Conservation (phyloP, 2,329 filamentous ascomycete species). For the Arthrobotrys entomopaga region DNA sequence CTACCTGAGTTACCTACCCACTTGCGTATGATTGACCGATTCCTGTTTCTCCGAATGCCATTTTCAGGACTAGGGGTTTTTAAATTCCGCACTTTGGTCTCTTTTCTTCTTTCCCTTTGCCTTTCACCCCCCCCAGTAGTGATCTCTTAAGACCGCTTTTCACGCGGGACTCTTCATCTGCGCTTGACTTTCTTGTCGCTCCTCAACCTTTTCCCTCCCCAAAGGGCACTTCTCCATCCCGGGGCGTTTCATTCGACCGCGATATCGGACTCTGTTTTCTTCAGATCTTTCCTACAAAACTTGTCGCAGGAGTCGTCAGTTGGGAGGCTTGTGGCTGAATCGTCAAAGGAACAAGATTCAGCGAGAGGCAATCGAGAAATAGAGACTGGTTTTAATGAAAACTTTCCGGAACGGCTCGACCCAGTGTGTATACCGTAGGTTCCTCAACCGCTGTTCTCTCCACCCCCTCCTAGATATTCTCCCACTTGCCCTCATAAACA, state of each 20-base stretch:
- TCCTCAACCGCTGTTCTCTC: constrained; percentile 22
- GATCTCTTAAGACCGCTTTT: too few species aligned
- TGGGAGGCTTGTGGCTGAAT: constrained; percentile 49
- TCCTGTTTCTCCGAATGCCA: constrained; percentile 44
- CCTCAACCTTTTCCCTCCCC: not conserved
- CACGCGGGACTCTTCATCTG: constrained; percentile 6
- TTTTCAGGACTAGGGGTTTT: constrained; percentile 31
- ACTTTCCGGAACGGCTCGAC: constrained; percentile 45
- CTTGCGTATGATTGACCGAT: constrained; percentile 33
- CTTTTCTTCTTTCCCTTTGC: constrained; percentile 15
- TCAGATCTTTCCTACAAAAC: constrained; percentile 33
- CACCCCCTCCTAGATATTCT: not conserved
- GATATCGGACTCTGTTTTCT: constrained; percentile 31
- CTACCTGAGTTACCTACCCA: too few species aligned
- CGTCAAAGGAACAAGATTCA: not conserved
- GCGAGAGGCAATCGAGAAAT: too few species aligned
- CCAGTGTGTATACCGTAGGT: constrained; percentile 17
- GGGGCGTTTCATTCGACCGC: constrained; percentile 41
- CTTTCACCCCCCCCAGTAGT: constrained; percentile 3
- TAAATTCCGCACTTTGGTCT: constrained; percentile 39
- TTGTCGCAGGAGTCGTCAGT: constrained; percentile 47
- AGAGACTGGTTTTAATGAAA: constrained; percentile 20
- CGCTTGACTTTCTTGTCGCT: constrained; percentile 23
- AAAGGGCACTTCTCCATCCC: constrained; percentile 28
- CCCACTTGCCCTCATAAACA: not conserved